Base-by-base conservation (phyloP, 2,329 filamentous ascomycete genomes). In the Amesomyces nigricolor region DNA sequence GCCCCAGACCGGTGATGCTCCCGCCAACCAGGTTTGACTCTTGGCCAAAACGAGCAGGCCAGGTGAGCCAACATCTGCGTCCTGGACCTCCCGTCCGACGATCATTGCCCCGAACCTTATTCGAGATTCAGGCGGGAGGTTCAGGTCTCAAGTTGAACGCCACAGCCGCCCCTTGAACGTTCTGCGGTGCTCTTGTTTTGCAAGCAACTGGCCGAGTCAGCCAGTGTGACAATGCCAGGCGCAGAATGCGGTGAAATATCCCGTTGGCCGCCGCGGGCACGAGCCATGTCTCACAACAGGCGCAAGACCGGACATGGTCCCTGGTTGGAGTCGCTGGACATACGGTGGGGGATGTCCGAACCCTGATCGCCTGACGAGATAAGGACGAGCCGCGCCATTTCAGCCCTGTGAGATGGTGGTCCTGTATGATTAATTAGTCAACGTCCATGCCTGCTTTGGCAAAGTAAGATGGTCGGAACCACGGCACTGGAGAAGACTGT, bases 291-390 rank as follows among this genome's bases (percentile, higher is more conserved):
- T 56, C 50, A 58, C 61, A 22, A 13, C 52, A 51, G 44, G 42
- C 10, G 30, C 47, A 14, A 44, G 29, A 56, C 39, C 17, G 22
- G 58, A 51, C 47, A 48, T 22, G 51, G 40, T 32, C 2, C 17
- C 19, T 50, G 53, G 42, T 17, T 39, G 17, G 16, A 13, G 40
- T 30, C 17, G 11, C 44, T 62, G 62, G 63, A 64, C 56, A 63
- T 63, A 59, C 52, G 19, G 30, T 62, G 63, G 63, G 63, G 63
- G 63, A 65, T 65, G 63, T 65, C 63, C 63, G 63, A 35, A 35
- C 30, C 26, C 38, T n/a, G 46, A 43, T 52, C 39, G 37, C 19
- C 46, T 58, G 47, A 43, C 43, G 54, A 54, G 51, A 53, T 52
- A 57, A 52, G 54, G 43, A 60, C 53, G 51, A 49, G 40, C 44